phyloP scores from a whole-genome alignment of 2,329 filamentous ascomycete genomes.

The Clarireedia paspali region DNA sequence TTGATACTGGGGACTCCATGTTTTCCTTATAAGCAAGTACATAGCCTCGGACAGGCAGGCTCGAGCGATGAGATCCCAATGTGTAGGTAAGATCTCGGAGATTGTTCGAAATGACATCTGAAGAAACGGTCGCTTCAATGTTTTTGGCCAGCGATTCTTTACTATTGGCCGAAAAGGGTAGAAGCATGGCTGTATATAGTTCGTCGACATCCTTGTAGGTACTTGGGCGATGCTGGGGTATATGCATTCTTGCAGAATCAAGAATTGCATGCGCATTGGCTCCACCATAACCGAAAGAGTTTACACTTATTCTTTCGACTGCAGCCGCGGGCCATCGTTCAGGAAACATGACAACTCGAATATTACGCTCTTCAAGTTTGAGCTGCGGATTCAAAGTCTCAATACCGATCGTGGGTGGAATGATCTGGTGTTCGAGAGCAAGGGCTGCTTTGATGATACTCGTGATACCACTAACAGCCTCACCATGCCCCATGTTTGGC shows the following conservation, averaged over 20 bases:
- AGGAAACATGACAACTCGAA: too few relatives aligned
- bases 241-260: neutral
- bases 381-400: neutral
- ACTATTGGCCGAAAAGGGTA: neutral
- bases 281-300: slow-evolving; percentile 32
- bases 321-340: neutral
- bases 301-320: slow-evolving; percentile 24
- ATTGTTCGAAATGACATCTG: too few relatives aligned
- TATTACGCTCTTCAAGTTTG: neutral
- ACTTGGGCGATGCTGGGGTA: too few relatives aligned
- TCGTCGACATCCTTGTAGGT: too few relatives aligned
- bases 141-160: too few relatives aligned
- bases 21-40: too few relatives aligned
- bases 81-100: too few relatives aligned
- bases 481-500: slow-evolving; percentile 5
- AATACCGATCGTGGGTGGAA: slow-evolving; percentile 15
- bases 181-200: neutral
- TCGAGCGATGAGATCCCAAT: too few relatives aligned
- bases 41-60: too few relatives aligned
- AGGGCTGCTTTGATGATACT: slow-evolving; percentile 18
- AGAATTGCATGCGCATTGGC: slow-evolving; percentile 31
- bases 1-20: too few relatives aligned
- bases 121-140: too few relatives aligned
- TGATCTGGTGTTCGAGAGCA: slow-evolving; percentile 20
- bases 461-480: slow-evolving; percentile 3